Percentiles rank a stretch among this genome's conserved stretches.
These are phyloP conservation scores for Sporothrix curviconia DNA, from an alignment of 2,329 filamentous ascomycete genomes.

Conservation along the genomic window DNA sequence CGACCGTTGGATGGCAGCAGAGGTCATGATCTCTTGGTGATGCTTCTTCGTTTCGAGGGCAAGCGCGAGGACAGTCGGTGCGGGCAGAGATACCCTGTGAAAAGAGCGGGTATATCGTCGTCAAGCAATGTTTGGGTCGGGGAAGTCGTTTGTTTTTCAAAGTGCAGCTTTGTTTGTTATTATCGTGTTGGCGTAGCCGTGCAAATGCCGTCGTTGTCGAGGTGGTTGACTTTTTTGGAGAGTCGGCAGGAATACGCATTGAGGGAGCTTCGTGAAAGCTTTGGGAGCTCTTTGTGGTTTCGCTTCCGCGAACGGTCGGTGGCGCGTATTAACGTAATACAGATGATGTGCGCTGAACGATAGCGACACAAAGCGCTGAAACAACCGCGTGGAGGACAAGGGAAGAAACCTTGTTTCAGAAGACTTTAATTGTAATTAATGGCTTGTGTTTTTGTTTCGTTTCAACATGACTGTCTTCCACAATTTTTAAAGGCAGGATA, in stretches of 20 bases:
- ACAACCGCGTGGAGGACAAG: too few species aligned
- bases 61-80: too few species aligned
- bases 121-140: not conserved
- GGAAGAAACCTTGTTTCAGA: too few species aligned
- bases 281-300: not conserved
- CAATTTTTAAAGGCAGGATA: too few species aligned
- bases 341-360: too few species aligned
- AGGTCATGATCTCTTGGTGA: not conserved
- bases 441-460: too few species aligned
- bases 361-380: too few species aligned
- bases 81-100: too few species aligned
- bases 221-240: not conserved
- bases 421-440: too few species aligned
- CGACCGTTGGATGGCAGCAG: not conserved
- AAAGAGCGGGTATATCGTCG: too few species aligned
- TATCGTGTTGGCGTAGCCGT: not conserved
- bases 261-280: not conserved
- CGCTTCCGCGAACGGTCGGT: not conserved
- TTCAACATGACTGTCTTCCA: too few species aligned
- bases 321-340: conserved; percentile 5
- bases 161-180: not conserved
- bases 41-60: too few species aligned
- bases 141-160: not conserved
- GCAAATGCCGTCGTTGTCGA: not conserved
- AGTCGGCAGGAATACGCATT: not conserved